These are phyloP conservation scores for Talaromyces wortmannii DNA, from an alignment of 495 filamentous ascomycete genomes.

Conservation along the genomic window DNA sequence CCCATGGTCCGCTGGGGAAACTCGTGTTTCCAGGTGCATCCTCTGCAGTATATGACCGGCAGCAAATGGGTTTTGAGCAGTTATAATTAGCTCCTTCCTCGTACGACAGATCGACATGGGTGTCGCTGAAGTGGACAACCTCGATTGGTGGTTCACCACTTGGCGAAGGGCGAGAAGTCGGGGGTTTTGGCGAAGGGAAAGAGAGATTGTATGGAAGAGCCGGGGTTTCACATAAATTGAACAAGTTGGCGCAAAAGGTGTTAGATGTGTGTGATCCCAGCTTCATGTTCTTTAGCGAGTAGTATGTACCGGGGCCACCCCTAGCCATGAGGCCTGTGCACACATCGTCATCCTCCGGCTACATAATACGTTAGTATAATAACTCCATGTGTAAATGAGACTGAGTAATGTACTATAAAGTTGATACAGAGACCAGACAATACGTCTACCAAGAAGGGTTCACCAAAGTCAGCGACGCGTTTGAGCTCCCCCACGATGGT, in stretches of 20 bases:
- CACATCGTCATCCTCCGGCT: too few relatives aligned
- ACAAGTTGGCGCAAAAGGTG: conserved; percentile 38
- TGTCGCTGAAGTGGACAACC: conserved; percentile 50
- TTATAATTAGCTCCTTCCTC: conserved; percentile 39
- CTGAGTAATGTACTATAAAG: too few relatives aligned
- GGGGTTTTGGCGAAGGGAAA: conserved; percentile 36
- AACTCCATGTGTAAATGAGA: too few relatives aligned
- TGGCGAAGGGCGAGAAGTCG: conserved; percentile 24
- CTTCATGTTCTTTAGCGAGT: too few relatives aligned
- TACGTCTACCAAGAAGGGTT: conserved; percentile 25
- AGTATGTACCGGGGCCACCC: too few relatives aligned
- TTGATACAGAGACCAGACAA: too few relatives aligned
- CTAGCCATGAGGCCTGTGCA: too few relatives aligned
- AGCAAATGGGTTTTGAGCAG: conserved; percentile 50
- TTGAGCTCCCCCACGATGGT: conserved; percentile 37
- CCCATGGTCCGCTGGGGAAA: conserved; percentile 37
- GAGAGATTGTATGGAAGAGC: conserved; percentile 31
- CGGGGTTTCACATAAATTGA: conserved; percentile 42
- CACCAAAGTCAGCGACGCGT: conserved; percentile 31
- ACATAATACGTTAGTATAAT: too few relatives aligned
- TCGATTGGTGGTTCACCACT: conserved; percentile 40
- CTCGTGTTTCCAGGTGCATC: conserved; percentile 33
- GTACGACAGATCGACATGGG: conserved; percentile 47
- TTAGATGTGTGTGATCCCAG: background rate
- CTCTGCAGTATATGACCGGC: conserved; percentile 32